Evolutionary conservation across 2,329 filamentous ascomycete genomes (phyloP).

Genomic region (Epichloe amarillans): DNA sequence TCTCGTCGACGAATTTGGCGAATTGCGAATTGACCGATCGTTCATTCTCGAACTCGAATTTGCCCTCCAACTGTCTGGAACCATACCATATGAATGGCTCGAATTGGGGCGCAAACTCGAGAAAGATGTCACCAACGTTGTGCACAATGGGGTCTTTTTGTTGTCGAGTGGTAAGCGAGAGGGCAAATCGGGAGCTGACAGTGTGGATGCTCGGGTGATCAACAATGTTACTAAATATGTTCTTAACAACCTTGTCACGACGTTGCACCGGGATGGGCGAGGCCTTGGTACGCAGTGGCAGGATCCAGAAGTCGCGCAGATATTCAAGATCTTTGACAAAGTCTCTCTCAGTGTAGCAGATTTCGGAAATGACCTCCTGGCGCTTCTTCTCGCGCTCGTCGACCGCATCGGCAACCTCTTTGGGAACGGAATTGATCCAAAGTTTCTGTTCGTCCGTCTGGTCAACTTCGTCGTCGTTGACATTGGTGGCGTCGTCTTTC

Average conservation of each 20-base stretch:
- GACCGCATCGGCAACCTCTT: conserved; percentile 83
- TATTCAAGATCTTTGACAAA: conserved; percentile 99
- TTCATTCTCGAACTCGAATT: conserved; percentile 97
- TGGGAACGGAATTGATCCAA: conserved; percentile 97
- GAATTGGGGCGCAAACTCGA: conserved; percentile 84
- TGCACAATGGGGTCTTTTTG: conserved; percentile 81
- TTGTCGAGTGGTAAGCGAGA: conserved; percentile 78
- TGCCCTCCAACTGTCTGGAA: conserved; percentile 88
- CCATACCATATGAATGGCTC: conserved; percentile 95
- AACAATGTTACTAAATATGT: conserved; percentile 90
- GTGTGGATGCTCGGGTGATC: conserved; percentile 70
- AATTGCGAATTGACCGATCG: conserved; percentile 76
- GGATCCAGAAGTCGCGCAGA: conserved; percentile 95
- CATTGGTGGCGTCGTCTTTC: conserved; percentile 39
- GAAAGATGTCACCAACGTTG: conserved; percentile 86
- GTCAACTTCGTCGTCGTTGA: conserved; percentile 68
- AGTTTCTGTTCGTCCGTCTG: conserved; percentile 93
- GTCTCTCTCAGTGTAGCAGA: conserved; percentile 97
- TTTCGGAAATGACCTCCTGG: conserved; percentile 94
- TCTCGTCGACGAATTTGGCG: conserved; percentile 86
- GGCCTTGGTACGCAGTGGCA: conserved; percentile 66
- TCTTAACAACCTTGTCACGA: conserved; percentile 81
- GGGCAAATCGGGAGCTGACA: conserved; percentile 80
- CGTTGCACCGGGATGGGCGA: conserved; percentile 84
- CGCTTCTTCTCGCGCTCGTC: conserved; percentile 90